Evolutionary conservation across 768 basidiomycete genomes (phyloP).

Genomic region (Gelatoporia subvermispora): DNA sequence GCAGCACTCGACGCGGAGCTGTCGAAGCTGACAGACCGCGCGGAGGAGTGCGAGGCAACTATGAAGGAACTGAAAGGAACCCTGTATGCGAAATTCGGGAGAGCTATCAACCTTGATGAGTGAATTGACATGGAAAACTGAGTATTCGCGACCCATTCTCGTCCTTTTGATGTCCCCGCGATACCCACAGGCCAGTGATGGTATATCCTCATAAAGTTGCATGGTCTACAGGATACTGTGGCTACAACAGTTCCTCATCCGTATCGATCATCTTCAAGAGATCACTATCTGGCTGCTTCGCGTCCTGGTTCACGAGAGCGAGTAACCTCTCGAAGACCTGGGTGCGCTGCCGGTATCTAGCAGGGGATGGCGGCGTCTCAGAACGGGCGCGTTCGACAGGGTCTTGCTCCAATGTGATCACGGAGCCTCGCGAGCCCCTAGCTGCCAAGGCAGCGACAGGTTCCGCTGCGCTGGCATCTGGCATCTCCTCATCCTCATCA

Average conservation of each 20-base stretch:
- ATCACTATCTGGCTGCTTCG: slow-evolving; percentile 63
- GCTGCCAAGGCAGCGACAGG: background rate
- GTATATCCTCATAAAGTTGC: background rate
- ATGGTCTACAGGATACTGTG: background rate
- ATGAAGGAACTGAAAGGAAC: slow-evolving; percentile 80
- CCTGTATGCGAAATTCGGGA: slow-evolving; percentile 89
- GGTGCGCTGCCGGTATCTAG: slow-evolving; percentile 58
- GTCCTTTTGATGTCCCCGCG: background rate
- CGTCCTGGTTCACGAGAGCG: slow-evolving; percentile 54
- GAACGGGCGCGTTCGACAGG: slow-evolving; percentile 14
- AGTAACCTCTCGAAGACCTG: slow-evolving; percentile 67
- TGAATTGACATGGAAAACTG: slow-evolving; percentile 21
- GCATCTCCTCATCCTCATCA: slow-evolving; percentile 1
- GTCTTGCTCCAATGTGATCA: slow-evolving; percentile 23
- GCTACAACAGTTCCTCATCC: slow-evolving; percentile 2
- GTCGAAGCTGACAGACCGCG: slow-evolving; percentile 40
- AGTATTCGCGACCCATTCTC: background rate
- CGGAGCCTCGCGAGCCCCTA: background rate
- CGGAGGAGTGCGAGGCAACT: slow-evolving; percentile 61
- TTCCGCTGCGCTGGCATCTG: background rate
- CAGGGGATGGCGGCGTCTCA: slow-evolving; percentile 32
- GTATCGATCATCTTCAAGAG: slow-evolving; percentile 58
- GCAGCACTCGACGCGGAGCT: slow-evolving; percentile 53
- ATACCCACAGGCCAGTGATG: background rate
- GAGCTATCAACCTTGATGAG: slow-evolving; percentile 89